Evolutionary conservation across 2,329 filamentous ascomycete species (phyloP).

Genomic region (Herpomyces periplanetae): DNA sequence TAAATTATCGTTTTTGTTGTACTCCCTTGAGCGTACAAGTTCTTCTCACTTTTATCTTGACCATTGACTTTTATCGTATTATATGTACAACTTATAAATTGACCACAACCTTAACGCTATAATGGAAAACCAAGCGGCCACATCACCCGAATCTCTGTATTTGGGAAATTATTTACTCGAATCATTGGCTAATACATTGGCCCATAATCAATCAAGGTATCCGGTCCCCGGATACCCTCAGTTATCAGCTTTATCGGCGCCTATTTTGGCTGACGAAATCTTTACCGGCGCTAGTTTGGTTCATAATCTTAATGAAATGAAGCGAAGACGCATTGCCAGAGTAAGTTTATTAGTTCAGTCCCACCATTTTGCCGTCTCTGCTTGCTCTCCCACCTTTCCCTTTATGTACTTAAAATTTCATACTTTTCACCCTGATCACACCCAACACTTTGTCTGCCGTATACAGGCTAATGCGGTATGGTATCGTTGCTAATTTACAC

Average conservation of each 20-base stretch:
- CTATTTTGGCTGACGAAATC: conserved; percentile 11
- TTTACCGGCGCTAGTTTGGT: conserved; percentile 10
- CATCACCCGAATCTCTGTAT: conserved; percentile 6
- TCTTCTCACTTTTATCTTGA: too few relatives aligned
- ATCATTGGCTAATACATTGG: conserved; percentile 8
- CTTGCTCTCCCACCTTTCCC: too few relatives aligned
- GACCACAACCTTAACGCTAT: too few relatives aligned
- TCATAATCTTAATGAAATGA: conserved; percentile 26
- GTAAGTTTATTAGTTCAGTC: conserved; percentile 12
- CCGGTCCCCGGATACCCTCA: too few relatives aligned
- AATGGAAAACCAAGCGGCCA: conserved; percentile 5
- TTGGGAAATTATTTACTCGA: conserved; percentile 8
- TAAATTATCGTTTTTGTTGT: too few relatives aligned
- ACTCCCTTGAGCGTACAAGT: too few relatives aligned
- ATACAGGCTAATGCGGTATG: conserved; percentile 2
- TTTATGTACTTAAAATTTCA: too few relatives aligned
- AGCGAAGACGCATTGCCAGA: conserved; percentile 52
- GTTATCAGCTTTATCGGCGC: conserved; percentile 6
- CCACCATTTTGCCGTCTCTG: too few relatives aligned
- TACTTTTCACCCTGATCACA: too few relatives aligned
- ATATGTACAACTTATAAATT: too few relatives aligned
- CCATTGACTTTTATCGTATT: too few relatives aligned
- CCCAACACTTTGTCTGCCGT: too few relatives aligned
- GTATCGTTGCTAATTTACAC: conserved; percentile 3
- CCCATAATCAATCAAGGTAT: conserved; percentile 8